These are phyloP conservation scores for Smittium culicis DNA, from an alignment of 371 early-diverging fungal genomes.

Conservation along the genomic window DNA sequence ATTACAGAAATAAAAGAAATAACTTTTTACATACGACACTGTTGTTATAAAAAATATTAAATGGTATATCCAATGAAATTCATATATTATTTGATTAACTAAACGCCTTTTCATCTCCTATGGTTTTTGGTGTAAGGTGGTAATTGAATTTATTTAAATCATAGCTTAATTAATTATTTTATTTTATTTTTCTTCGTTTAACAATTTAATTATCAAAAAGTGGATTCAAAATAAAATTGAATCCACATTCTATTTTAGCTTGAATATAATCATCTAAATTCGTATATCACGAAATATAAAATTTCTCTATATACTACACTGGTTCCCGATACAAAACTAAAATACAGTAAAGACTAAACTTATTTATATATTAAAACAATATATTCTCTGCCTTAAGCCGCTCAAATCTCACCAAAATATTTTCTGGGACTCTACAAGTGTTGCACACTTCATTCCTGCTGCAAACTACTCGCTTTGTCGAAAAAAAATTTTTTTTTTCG, in stretches of 20 bases:
- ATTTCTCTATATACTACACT: not conserved
- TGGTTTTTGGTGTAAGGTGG: not conserved
- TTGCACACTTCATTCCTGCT: not conserved
- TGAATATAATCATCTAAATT: not conserved
- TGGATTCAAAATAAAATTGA: not conserved
- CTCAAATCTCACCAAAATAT: not conserved
- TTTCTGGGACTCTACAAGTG: not conserved
- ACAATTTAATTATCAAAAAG: not conserved
- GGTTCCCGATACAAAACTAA: not conserved
- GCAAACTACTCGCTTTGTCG: not conserved
- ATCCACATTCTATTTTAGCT: not conserved
- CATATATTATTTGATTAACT: not conserved
- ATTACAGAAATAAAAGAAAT: too few species aligned
- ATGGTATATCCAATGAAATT: not conserved
- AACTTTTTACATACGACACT: too few species aligned
- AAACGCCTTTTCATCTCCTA: not conserved
- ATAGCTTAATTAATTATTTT: not conserved
- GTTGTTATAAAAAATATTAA: too few species aligned
- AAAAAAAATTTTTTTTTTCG: not conserved
- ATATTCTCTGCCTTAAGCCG: not conserved
- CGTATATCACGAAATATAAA: not conserved
- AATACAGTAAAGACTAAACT: not conserved
- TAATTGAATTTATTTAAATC: not conserved
- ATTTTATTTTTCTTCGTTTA: too few species aligned
- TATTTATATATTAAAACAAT: not conserved